Base-by-base conservation (phyloP, 306 rosid species). In the Sphenostylis stenocarpa region DNA sequence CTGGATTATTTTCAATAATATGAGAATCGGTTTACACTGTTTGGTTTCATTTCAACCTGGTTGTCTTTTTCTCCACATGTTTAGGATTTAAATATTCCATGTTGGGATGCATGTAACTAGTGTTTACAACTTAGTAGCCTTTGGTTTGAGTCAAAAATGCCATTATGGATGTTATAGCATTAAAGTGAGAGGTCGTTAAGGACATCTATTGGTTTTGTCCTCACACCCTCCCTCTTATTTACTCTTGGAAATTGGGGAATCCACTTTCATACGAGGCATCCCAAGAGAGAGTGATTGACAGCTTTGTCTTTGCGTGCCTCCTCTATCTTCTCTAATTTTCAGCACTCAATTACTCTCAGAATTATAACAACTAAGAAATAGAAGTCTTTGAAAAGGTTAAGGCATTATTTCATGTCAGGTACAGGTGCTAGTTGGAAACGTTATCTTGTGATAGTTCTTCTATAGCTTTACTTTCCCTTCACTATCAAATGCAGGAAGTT, bases 341-440 rank as follows among this genome's bases (percentile, higher is more conserved):
- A 70, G 73, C 58, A 78, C 81, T 75, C 63, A 55, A 52, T 73
- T 69, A 84, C 76, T 72, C 67, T 60, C 33, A 56, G 71, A 82
- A 85, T 61, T 77, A 79, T 48, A 57, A 82, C 61, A 78, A 71
- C 52, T 33, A 69, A 79, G 81, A 82, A 66, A 41, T 31, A 71
- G 33, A 67, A 71, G 87, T 77, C 55, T 73, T 81, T 63, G 63
- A 58, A 72, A 77, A 79, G 80, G 72, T 74, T 43, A 43, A 29
- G 65, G 83, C 82, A 84, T 77, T 76, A 87, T 89, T 83, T 83
- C 77, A 12, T 70, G 82, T 78, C 81, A 86, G 86, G 83, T 80
- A 75, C 77, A 82, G 88, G 86, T 80, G 85, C 85, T 67, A 76
- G 85, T 76, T 82, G 83, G 87, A 77, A 80, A 65, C 80, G 67